Evolutionary conservation across 257 asterid genomes (phyloP).

Genomic region (Solanum peruvianum): DNA sequence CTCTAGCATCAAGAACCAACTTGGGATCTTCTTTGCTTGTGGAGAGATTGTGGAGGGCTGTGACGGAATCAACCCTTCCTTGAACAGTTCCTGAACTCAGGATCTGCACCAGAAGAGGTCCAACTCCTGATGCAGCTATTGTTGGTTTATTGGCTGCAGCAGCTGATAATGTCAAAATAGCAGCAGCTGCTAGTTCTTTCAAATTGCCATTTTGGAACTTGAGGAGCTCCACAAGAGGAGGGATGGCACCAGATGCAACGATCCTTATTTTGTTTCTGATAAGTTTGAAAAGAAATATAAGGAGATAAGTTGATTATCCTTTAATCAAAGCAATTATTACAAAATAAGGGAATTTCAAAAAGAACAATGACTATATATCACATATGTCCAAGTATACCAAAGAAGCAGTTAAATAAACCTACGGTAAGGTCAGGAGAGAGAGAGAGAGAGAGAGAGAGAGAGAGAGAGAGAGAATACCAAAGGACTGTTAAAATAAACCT

Average conservation of each 20-base stretch:
- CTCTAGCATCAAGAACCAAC: slow-evolving; percentile 42
- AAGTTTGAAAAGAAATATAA: neutral
- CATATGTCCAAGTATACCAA: neutral
- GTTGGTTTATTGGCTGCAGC: slow-evolving; percentile 57
- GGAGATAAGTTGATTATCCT: slow-evolving; percentile 2
- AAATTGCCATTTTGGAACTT: slow-evolving; percentile 42
- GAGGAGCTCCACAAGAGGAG: slow-evolving; percentile 76
- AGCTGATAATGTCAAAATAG: slow-evolving; percentile 63
- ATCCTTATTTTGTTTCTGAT: slow-evolving; percentile 72
- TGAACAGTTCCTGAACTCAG: slow-evolving; percentile 75
- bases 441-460: neutral
- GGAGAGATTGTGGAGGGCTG: slow-evolving; percentile 73
- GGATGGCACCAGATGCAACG: slow-evolving; percentile 65
- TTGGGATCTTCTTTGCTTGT: slow-evolving; percentile 45
- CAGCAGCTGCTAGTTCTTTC: slow-evolving; percentile 78
- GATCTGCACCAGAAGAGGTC: slow-evolving; percentile 49
- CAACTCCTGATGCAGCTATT: slow-evolving; percentile 65
- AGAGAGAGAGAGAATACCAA: neutral
- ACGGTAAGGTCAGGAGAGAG: neutral
- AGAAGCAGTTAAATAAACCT: neutral
- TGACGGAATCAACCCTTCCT: slow-evolving; percentile 79
- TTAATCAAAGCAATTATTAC: neutral
- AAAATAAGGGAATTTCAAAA: neutral
- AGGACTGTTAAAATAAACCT: neutral
- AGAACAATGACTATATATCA: neutral